These are phyloP conservation scores for Globisporangium heterothallicum DNA, from an alignment of 352 stramenopile genomes.

Conservation along the genomic window DNA sequence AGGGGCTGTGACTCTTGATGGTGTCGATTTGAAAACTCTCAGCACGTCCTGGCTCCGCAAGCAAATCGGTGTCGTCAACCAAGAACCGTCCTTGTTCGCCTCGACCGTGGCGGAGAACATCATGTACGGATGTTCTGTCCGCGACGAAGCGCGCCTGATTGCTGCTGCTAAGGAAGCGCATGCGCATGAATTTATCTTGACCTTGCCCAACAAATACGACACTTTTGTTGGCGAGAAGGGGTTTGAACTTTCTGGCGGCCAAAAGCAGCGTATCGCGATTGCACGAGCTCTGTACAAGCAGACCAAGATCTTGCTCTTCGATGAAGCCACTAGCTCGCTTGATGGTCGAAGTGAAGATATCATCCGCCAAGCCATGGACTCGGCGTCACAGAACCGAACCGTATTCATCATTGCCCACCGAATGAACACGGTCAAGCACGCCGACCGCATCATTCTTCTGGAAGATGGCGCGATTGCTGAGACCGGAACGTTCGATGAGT, in stretches of 20 bases:
- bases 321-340: slow-evolving; percentile 82
- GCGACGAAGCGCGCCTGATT: slow-evolving; percentile 52
- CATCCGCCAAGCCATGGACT: slow-evolving; percentile 62
- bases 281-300: slow-evolving; percentile 78
- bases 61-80: slow-evolving; percentile 86
- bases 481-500: slow-evolving; percentile 65
- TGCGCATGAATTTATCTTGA: slow-evolving; percentile 74
- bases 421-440: slow-evolving; percentile 82
- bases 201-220: slow-evolving; percentile 92
- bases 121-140: slow-evolving; percentile 56
- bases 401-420: slow-evolving; percentile 85
- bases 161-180: slow-evolving; percentile 65
- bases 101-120: slow-evolving; percentile 85
- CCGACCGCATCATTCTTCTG: slow-evolving; percentile 78
- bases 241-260: slow-evolving; percentile 93
- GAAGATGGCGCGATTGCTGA: slow-evolving; percentile 78
- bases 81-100: slow-evolving; percentile 80
- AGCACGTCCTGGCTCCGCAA: slow-evolving; percentile 72
- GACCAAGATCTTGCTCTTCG: slow-evolving; percentile 77
- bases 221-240: slow-evolving; percentile 97
- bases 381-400: slow-evolving; percentile 57
- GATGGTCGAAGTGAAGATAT: slow-evolving; percentile 79
- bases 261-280: slow-evolving; percentile 95
- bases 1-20: slow-evolving; percentile 60
- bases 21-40: slow-evolving; percentile 60